Evolutionary conservation across 805 yeast genomes (phyloP).

Genomic region (Kluyveromyces siamensis): DNA sequence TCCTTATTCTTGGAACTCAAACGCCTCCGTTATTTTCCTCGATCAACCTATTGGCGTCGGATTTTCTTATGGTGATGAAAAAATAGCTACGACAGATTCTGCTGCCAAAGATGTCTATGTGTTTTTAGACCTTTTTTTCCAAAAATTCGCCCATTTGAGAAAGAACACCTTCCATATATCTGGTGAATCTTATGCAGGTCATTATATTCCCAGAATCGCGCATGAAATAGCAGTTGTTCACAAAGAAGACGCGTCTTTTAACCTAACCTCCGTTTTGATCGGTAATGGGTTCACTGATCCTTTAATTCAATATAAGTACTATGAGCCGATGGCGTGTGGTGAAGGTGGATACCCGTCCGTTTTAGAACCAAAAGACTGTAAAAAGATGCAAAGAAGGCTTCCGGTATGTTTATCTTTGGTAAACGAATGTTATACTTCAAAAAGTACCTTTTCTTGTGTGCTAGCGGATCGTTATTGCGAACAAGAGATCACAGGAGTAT

Average conservation of each 20-base stretch:
- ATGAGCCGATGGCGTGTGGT: conserved; percentile 93
- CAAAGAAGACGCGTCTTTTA: conserved; percentile 43
- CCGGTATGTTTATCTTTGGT: conserved; percentile 59
- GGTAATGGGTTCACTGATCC: conserved; percentile 94
- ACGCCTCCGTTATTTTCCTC: conserved; percentile 82
- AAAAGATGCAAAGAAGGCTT: conserved; percentile 47
- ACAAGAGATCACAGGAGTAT: conserved; percentile 57
- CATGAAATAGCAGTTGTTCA: conserved; percentile 36
- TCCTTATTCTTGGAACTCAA: conserved; percentile 84
- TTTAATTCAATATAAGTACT: conserved; percentile 64
- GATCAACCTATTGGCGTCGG: conserved; percentile 96
- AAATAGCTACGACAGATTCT: conserved; percentile 61
- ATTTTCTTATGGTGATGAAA: conserved; percentile 62
- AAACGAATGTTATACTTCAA: conserved; percentile 54
- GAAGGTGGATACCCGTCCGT: conserved; percentile 76
- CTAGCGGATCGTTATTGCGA: conserved; percentile 82
- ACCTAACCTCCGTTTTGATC: conserved; percentile 70
- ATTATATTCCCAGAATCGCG: conserved; percentile 67
- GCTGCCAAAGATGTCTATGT: conserved; percentile 86
- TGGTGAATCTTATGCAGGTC: conserved; percentile 82
- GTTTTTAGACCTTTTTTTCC: conserved; percentile 74
- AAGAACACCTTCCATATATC: conserved; percentile 61
- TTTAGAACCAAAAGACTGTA: conserved; percentile 60
- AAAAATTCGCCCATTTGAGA: conserved; percentile 66
- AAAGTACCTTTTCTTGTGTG: conserved; percentile 64